These are phyloP conservation scores for Paraglomus occultum DNA, from an alignment of 192 early-diverging fungal genomes.

Conservation along the genomic window DNA sequence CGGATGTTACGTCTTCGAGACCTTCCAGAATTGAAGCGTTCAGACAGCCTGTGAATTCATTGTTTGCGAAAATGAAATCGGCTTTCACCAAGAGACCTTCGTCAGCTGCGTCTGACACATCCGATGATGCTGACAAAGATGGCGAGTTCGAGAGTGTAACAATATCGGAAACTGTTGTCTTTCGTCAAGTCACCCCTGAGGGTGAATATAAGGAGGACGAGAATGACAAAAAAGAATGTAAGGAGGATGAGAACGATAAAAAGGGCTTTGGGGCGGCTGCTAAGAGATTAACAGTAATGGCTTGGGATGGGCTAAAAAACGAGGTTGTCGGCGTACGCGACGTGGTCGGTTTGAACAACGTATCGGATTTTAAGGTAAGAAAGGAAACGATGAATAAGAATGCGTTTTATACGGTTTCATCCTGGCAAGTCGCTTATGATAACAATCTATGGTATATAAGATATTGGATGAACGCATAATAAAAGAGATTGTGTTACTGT, in stretches of 20 bases:
- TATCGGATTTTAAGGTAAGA: no score
- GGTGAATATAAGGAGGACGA: neutral
- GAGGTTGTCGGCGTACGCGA: neutral
- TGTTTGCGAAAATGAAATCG: slow-evolving; percentile 22
- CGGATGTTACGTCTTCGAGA: no score
- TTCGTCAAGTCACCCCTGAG: no score
- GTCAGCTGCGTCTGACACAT: neutral
- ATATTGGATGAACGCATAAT: slow-evolving; percentile 46
- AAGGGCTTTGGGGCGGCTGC: neutral
- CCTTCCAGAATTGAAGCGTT: no score
- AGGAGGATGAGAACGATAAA: neutral
- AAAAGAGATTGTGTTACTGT: slow-evolving; percentile 46
- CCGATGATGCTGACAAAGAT: slow-evolving; percentile 6
- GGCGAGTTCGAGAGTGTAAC: neutral
- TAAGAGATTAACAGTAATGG: neutral
- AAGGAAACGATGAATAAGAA: no score
- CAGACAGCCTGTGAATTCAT: neutral
- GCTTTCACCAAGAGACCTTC: neutral
- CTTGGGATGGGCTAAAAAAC: slow-evolving; percentile 19
- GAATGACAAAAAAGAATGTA: neutral
- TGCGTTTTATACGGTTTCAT: no score
- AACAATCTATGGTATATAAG: no score
- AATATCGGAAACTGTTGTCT: neutral
- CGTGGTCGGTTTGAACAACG: no score
- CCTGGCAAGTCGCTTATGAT: no score